Base-by-base conservation (phyloP, 306 rosid species). In the Corylus americana region DNA sequence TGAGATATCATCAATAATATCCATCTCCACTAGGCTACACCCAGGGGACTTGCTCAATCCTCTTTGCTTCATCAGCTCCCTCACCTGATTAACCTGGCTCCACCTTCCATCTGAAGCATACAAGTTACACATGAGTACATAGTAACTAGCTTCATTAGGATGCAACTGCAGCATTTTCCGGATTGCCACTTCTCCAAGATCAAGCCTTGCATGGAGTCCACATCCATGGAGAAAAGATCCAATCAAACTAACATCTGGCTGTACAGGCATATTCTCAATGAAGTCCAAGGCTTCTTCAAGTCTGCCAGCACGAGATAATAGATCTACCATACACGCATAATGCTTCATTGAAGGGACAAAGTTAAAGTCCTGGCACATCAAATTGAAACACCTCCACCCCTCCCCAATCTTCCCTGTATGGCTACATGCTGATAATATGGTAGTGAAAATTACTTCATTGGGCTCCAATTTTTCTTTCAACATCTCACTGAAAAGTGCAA, bases 211-310 rank as follows among this genome's bases (percentile, higher is more conserved):
- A 83, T 93, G 85, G 80, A 93, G 92, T 85, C 94, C 91, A 78
- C 97, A 91, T 20, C 97, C 98, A 75, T 91, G 92, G 79, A 91
- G 97, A 85, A 88, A 93, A 76, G 94, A 92, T 79, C 96, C 94
- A 72, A 86, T 88, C 83, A 91, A 85, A 79, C 96, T 81, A 73
- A 85, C 83, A 63, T 88, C 80, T 54, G 97, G 93, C 57, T 76
- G 83, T 80, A 91, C 75, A 5, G 87, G 91, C 91, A 91, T 87
- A 74, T 78, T 82, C 76, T 83, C 88, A 5, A 90, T 89, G 37
- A 93, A 93, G 37, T 86, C 84, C 74, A 79, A 78, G 44, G 98
- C 94, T 81, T 91, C 98, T 55, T 87, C 90, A 29, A 91, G 94
- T 78, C 78, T 88, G 1, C 98, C 94, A 9, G 92, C 88, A 20